Evolutionary conservation across 208 protist genomes (phyloP), one percentile per base, ranked within the genome.

Genomic region (Wallacemonas sp.): DNA sequence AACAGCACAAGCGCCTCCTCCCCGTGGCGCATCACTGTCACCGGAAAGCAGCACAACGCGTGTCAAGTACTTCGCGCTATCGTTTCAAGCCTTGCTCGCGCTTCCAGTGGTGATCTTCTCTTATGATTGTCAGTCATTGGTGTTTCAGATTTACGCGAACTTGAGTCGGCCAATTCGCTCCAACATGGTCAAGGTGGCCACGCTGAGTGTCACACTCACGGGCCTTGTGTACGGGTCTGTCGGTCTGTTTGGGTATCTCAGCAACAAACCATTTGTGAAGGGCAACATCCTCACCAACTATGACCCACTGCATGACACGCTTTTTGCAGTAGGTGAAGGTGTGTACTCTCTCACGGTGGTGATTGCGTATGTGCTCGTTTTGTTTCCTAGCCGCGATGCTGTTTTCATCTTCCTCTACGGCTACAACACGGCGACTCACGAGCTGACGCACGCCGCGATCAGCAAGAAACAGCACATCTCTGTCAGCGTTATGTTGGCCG

Each of bases 241-340:
- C 4, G 72, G 72, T 24, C 28, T 78, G 28, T 78, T 78, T 67
- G 72, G 72, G 31, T 78, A 78, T 46, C 59, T 78, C 11, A 73
- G 62, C 30, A 34, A 71, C 58, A 67, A 56, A 1, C 46, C 64
- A 26, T 27, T 68, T 22, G 65, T 77, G 34, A 39, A 70, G 33
- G 70, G 70, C 17, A 78, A 78, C 54, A 78, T 78, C 26, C 42
- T 78, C 21, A 68, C 66, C 24, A 73, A 72, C 39, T 78, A 78
- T 39, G 36, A 78, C 61, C 66, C 72, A 27, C 44, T 68, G 17
- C n/a, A 62, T 21, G 72, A 78, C 39, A 66, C 14, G 14, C 17
- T 72, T 11, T 78, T 78, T 47, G 72, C 66, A 26, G 34, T 68
- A 19, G 66, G 61, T 22, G 54, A 67, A 21, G 36, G 19, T 12